Conservation (phyloP, 805 yeast genomes). For the Candida lessepsii region DNA sequence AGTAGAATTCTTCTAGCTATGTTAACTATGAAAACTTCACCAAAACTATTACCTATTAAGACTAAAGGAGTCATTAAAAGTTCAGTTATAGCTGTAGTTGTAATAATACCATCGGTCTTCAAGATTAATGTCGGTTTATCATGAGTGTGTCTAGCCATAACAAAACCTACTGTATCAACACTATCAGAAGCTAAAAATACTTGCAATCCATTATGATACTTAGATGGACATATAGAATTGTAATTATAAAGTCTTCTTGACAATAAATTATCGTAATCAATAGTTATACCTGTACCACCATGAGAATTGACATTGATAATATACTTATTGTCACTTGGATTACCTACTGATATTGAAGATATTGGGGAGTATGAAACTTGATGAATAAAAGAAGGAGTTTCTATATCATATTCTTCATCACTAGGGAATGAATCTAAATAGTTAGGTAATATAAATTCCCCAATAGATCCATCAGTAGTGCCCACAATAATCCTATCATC, state of each 20-base stretch:
- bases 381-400: conserved; percentile 33
- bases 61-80: conserved; percentile 38
- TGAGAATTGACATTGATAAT: conserved; percentile 30
- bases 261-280: conserved; percentile 27
- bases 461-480: conserved; percentile 54
- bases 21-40: conserved; percentile 37
- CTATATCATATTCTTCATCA: conserved; percentile 14
- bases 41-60: conserved; percentile 33
- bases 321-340: conserved; percentile 20
- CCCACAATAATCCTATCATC: conserved; percentile 52
- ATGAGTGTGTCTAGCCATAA: conserved; percentile 32
- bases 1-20: conserved; percentile 37
- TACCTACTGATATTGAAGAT: conserved; percentile 25
- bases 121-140: conserved; percentile 31
- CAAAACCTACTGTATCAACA: conserved; percentile 29
- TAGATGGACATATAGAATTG: conserved; percentile 26
- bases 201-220: conserved; percentile 27
- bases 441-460: conserved; percentile 51
- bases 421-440: not conserved
- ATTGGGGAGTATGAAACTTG: conserved; percentile 33
- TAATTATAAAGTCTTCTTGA: conserved; percentile 26
- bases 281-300: conserved; percentile 24
- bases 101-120: conserved; percentile 30
- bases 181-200: conserved; percentile 26
- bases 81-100: conserved; percentile 29